Conservation (phyloP, 208 protist species). For the Angomonas ambiguus region DNA sequence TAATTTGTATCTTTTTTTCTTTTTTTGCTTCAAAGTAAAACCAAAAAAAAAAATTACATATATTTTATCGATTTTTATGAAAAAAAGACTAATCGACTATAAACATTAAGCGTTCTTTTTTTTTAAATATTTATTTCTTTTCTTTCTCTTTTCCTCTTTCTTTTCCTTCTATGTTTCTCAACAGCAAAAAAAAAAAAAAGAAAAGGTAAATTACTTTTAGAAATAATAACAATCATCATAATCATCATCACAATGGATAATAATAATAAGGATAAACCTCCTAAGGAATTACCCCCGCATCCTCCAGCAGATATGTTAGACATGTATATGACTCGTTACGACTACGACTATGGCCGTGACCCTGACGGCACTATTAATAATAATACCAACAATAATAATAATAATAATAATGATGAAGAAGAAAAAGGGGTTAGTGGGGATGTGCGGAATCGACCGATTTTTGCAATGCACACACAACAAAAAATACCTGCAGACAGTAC, state of each 20-base stretch:
- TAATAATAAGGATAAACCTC: background rate
- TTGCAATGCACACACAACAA: conserved; percentile 41
- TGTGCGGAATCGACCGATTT: conserved; percentile 70
- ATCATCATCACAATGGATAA: background rate
- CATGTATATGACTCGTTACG: conserved; percentile 80
- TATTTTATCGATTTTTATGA: background rate
- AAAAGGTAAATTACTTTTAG: background rate
- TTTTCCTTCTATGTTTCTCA: background rate
- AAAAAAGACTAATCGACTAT: background rate
- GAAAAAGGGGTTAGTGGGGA: conserved; percentile 60
- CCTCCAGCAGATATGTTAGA: conserved; percentile 68
- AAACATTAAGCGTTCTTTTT: background rate
- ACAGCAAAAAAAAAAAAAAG: conserved; percentile 2
- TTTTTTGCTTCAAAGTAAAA: conserved; percentile 6
- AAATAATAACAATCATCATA: background rate
- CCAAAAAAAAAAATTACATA: background rate
- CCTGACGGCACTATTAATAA: background rate
- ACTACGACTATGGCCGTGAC: conserved; percentile 85
- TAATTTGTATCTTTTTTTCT: conserved; percentile 11
- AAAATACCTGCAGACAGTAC: too few relatives aligned
- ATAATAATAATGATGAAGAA: too few relatives aligned
- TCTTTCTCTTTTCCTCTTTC: conserved; percentile 2
- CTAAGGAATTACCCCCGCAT: conserved; percentile 38
- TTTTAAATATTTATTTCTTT: conserved; percentile 1
- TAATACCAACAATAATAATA: conserved; percentile 1